Evolutionary conservation across 441 rosid genomes (phyloP).

Genomic region (Syzygium syzygioides): DNA sequence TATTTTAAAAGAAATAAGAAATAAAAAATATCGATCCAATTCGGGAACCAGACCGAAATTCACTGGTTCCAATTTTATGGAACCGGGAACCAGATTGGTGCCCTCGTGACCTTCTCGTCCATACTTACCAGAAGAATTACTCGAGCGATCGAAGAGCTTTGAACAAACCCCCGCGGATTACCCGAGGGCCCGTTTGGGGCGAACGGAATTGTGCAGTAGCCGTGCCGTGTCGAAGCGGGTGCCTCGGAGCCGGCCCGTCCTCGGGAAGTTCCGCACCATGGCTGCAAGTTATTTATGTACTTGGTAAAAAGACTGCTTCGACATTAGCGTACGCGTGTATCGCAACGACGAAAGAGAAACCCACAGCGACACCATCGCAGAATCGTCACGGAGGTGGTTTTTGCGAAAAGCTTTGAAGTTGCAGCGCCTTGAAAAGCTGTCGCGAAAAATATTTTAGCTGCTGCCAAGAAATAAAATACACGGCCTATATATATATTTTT

Average conservation of each 20-base stretch:
- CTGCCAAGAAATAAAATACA: too few relatives aligned
- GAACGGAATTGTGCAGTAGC: not conserved
- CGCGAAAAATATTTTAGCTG: not conserved
- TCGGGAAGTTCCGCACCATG: not conserved
- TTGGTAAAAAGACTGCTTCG: accelerated
- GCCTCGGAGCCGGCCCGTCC: not conserved
- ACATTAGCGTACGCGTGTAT: not conserved
- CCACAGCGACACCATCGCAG: not conserved
- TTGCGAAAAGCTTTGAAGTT: not conserved
- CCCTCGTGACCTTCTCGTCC: too few relatives aligned
- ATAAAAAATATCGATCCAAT: too few relatives aligned
- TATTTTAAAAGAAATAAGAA: too few relatives aligned
- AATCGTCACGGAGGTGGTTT: not conserved
- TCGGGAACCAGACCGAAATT: too few relatives aligned
- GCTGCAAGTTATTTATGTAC: not conserved
- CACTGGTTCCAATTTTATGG: too few relatives aligned
- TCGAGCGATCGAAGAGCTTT: not conserved
- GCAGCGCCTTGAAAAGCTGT: not conserved
- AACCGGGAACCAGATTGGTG: too few relatives aligned
- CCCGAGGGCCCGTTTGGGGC: not conserved
- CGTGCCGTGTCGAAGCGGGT: not conserved
- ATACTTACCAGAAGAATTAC: not conserved
- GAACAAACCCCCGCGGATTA: not conserved
- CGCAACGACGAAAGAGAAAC: not conserved
- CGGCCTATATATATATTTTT: too few relatives aligned